Conservation (phyloP, 2,329 filamentous ascomycete genomes). For the Blastomyces silverae region DNA sequence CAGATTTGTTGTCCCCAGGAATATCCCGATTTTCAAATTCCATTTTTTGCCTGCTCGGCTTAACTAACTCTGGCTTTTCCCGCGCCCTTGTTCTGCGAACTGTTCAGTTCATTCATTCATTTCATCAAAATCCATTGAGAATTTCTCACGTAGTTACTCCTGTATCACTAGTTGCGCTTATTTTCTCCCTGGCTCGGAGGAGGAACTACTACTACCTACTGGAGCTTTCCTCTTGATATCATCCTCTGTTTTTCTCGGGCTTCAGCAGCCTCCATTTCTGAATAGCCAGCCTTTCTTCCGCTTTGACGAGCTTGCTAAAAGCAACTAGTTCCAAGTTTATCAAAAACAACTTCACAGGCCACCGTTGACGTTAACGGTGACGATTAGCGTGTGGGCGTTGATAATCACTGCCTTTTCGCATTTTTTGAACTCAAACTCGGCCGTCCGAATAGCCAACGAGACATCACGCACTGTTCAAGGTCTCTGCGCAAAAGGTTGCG, state of each 20-base stretch:
- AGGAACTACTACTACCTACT: background rate
- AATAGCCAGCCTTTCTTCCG: background rate
- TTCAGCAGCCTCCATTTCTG: background rate
- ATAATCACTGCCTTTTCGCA: background rate
- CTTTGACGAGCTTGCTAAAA: background rate
- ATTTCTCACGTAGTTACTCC: background rate
- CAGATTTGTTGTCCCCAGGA: slow-evolving; percentile 7
- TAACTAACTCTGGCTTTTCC: background rate
- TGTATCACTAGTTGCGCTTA: background rate
- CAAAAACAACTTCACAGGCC: background rate
- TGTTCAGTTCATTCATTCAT: background rate
- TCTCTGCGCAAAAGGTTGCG: background rate
- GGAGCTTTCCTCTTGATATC: background rate
- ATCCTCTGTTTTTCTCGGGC: background rate
- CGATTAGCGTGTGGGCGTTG: background rate
- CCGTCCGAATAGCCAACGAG: too few species aligned
- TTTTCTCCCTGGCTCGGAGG: background rate
- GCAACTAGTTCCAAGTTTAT: background rate
- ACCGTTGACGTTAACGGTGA: background rate
- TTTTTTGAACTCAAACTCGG: background rate
- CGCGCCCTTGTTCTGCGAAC: background rate
- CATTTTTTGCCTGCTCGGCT: background rate
- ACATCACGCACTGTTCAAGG: background rate
- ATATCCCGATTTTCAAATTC: background rate
- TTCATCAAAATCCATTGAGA: background rate